Evolutionary conservation across 345 rosid genomes (phyloP).

Genomic region (Excoecaria agallocha): DNA sequence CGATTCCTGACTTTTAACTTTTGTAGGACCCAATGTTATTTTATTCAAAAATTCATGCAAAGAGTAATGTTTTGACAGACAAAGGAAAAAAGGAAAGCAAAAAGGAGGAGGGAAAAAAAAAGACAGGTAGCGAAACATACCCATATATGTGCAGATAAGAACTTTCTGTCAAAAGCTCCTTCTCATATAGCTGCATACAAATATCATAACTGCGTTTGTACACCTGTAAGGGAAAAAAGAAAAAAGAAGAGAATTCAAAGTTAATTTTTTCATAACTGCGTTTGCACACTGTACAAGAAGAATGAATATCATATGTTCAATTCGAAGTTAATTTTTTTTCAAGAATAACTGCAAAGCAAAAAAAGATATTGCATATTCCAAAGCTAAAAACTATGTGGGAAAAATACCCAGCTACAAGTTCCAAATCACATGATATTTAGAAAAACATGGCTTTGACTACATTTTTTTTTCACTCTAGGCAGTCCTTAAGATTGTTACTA

Average conservation of each 20-base stretch:
- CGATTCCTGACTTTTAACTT: background rate
- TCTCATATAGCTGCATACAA: conserved; percentile 80
- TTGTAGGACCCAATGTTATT: background rate
- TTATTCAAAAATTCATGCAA: background rate
- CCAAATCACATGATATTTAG: background rate
- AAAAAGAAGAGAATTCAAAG: too few species aligned
- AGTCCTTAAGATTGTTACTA: background rate
- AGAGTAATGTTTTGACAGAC: background rate
- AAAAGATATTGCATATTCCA: background rate
- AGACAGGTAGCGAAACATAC: conserved; percentile 39
- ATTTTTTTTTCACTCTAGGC: background rate
- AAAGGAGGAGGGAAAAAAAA: background rate
- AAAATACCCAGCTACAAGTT: background rate
- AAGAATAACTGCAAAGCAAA: background rate
- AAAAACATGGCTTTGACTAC: background rate
- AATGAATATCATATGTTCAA: background rate
- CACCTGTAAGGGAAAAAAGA: conserved; percentile 47
- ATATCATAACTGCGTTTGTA: conserved; percentile 76
- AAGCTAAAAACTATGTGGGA: background rate
- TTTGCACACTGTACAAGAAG: conserved; percentile 17
- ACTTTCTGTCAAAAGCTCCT: conserved; percentile 68
- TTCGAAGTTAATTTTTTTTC: background rate
- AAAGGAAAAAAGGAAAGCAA: too few species aligned
- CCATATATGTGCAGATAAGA: conserved; percentile 78
- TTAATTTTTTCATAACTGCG: conserved; percentile 81